Evolutionary conservation across 176 grass and related monocot species (phyloP).

Genomic region (Poa annua): DNA sequence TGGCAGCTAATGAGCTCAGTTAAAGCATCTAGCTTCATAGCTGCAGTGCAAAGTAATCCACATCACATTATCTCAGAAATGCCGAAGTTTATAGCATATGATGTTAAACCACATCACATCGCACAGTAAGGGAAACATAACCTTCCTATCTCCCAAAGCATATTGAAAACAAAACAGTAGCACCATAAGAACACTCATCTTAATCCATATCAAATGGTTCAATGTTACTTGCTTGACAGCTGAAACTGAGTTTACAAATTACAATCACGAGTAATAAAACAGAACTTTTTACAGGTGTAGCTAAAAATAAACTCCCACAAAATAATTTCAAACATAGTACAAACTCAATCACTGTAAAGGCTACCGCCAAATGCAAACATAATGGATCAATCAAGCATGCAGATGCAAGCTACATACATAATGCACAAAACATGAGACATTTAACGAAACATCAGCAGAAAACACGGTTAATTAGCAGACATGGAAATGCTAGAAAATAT

Average conservation of each 20-base stretch:
- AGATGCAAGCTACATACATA: too few species aligned
- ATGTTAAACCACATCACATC: too few species aligned
- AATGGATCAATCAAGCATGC: constrained; percentile 73
- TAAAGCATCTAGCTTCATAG: constrained; percentile 1
- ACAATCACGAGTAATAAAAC: not conserved
- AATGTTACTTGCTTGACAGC: not conserved
- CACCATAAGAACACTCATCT: constrained; percentile 1
- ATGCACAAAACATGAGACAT: too few species aligned
- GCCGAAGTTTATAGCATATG: too few species aligned
- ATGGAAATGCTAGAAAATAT: too few species aligned
- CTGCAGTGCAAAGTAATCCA: too few species aligned
- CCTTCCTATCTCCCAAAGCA: not conserved
- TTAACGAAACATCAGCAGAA: too few species aligned
- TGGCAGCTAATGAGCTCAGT: not conserved
- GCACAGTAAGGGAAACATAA: not conserved
- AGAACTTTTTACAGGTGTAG: constrained; percentile 33
- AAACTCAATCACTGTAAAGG: constrained; percentile 29
- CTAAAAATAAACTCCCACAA: constrained; percentile 59
- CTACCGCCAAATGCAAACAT: constrained; percentile 14
- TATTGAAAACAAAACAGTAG: not conserved
- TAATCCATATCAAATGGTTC: constrained; percentile 15
- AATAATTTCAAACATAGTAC: constrained; percentile 20
- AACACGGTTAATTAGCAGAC: too few species aligned
- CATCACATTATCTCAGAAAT: not conserved
- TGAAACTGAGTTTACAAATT: constrained; percentile 18